Conservation (phyloP, 495 filamentous ascomycete species). For the Hypoxylon intermedium region DNA sequence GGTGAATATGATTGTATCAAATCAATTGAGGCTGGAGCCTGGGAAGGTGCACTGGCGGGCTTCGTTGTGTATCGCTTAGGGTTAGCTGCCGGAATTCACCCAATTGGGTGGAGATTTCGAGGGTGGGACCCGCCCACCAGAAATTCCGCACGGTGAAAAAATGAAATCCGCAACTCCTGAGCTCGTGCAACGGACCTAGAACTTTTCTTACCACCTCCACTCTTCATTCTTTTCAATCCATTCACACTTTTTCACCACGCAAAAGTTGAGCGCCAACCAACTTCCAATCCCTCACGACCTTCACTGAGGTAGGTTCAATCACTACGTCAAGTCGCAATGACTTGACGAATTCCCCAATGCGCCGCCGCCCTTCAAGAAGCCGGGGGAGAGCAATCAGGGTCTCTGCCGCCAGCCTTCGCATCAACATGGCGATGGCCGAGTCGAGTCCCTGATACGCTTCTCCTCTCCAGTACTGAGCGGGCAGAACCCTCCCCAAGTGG, state of each 20-base stretch:
- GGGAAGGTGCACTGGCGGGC: constrained; percentile 26
- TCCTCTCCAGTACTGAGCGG: constrained; percentile 80
- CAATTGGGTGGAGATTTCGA: constrained; percentile 33
- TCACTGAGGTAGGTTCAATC: constrained; percentile 50
- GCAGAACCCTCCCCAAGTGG: constrained; percentile 79
- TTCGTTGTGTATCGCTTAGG: constrained; percentile 44
- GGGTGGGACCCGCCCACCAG: constrained; percentile 22
- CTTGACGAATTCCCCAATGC: constrained; percentile 42
- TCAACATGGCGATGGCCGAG: constrained; percentile 23
- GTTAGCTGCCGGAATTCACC: constrained; percentile 41
- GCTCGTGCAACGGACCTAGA: background rate
- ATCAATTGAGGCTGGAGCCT: constrained; percentile 39
- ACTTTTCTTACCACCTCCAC: constrained; percentile 18
- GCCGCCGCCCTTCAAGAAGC: constrained; percentile 55
- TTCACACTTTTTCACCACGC: constrained; percentile 16
- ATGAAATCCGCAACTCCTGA: background rate
- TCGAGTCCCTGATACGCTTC: constrained; percentile 68
- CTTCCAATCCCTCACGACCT: constrained; percentile 30
- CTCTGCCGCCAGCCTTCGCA: constrained; percentile 27
- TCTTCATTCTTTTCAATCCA: constrained; percentile 9
- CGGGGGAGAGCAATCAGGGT: constrained; percentile 58
- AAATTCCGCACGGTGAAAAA: constrained; percentile 26
- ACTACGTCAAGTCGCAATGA: constrained; percentile 36
- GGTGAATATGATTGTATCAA: constrained; percentile 25
- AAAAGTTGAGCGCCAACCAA: constrained; percentile 26